These are phyloP conservation scores for Claviceps spartinae DNA, from an alignment of 2,329 filamentous ascomycete genomes.

Conservation along the genomic window DNA sequence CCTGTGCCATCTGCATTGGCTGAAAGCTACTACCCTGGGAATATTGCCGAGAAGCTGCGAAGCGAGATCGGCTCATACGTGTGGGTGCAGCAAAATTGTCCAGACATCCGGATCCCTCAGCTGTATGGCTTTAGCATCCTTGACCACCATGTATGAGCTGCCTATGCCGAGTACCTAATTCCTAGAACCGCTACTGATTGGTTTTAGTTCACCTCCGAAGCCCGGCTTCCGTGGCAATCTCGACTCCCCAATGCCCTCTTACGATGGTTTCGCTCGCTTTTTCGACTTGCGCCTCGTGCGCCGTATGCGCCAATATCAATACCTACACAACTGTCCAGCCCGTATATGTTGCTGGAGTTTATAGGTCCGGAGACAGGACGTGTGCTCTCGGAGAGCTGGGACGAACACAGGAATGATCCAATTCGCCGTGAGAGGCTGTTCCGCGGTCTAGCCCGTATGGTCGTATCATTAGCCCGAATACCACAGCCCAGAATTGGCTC, in stretches of 20 bases:
- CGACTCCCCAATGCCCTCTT: constrained; percentile 2
- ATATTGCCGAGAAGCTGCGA: constrained; percentile 28
- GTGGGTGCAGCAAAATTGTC: constrained; percentile 15
- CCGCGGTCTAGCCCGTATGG: constrained; percentile 14
- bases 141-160: constrained; percentile 6
- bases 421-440: constrained; percentile 14
- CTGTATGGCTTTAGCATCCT: constrained; percentile 13
- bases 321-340: constrained; percentile 4
- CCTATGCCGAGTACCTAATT: neutral
- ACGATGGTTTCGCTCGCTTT: constrained; percentile 1
- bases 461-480: constrained; percentile 16
- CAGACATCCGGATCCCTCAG: constrained; percentile 12
- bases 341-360: constrained; percentile 16
- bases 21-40: constrained; percentile 23
- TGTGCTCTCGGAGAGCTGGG: constrained; percentile 16
- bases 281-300: constrained; percentile 4
- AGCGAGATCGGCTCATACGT: constrained; percentile 14
- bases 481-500: constrained; percentile 18
- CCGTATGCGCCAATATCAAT: neutral
- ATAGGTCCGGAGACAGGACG: constrained; percentile 12
- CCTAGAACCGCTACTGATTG: constrained; percentile 1
- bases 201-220: constrained; percentile 8
- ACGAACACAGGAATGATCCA: constrained; percentile 5
- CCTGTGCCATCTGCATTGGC: constrained; percentile 24
- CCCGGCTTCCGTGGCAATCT: constrained; percentile 5